phyloP scores from a whole-genome alignment of 352 stramenopile species.

The Thalassiosira ordinaria region DNA sequence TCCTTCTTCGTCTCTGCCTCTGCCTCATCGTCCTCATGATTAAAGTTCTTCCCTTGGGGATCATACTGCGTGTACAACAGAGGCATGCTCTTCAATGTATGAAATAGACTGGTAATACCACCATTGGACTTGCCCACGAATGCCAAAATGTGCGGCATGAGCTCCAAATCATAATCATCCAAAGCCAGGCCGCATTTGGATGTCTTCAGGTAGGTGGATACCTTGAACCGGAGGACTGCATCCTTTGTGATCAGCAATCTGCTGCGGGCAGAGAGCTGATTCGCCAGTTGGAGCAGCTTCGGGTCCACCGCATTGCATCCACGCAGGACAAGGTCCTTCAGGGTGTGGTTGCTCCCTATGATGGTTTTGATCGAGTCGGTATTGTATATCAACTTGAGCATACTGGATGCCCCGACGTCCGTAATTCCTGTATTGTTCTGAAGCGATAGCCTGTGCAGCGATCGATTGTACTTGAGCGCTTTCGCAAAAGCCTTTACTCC shows the following conservation, averaged over 20 bases:
- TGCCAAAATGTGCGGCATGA: constrained; percentile 41
- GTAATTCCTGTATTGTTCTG: constrained; percentile 31
- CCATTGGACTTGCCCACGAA: constrained; percentile 30
- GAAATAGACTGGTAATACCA: constrained; percentile 29
- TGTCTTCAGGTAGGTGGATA: constrained; percentile 20
- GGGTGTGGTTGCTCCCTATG: constrained; percentile 30
- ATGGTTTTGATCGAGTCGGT: constrained; percentile 31
- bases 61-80: constrained; percentile 20
- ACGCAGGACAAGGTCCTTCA: constrained; percentile 31
- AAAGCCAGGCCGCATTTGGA: constrained; percentile 3
- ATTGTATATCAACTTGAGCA: constrained; percentile 24
- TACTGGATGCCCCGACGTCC: constrained; percentile 13
- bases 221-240: constrained; percentile 29
- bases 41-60: neutral
- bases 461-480: constrained; percentile 8
- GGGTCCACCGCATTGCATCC: constrained; percentile 22
- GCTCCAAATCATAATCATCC: constrained; percentile 26
- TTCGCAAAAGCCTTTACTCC: constrained; percentile 14
- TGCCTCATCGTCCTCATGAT: neutral
- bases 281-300: constrained; percentile 5
- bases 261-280: constrained; percentile 2
- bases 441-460: constrained; percentile 23
- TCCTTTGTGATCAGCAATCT: constrained; percentile 3
- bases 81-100: constrained; percentile 33
- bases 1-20: no score